phyloP scores from a whole-genome alignment of 331 rosid genomes.

The Phaseolus coccineus region DNA sequence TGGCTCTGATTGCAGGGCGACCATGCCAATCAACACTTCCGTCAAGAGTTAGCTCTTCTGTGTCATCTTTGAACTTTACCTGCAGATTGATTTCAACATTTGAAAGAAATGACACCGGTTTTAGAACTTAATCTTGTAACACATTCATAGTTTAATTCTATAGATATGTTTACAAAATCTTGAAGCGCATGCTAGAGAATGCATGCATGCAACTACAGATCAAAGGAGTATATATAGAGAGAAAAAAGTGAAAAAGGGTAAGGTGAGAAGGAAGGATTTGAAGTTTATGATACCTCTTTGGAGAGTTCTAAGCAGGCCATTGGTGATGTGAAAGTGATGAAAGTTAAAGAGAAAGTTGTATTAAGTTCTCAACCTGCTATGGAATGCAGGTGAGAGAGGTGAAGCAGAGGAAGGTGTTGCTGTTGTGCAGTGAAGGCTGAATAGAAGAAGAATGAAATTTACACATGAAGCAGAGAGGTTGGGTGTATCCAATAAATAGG shows the following conservation, averaged over 20 bases:
- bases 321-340: neutral
- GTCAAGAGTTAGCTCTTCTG: conserved; percentile 67
- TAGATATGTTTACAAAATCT: neutral
- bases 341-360: neutral
- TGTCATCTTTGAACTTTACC: conserved; percentile 63
- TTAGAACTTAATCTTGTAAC: neutral
- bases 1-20: conserved; percentile 71
- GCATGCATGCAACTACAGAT: neutral
- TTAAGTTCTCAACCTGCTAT: conserved; percentile 11
- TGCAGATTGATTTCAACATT: conserved; percentile 40
- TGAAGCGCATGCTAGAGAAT: neutral
- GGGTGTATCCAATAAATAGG: conserved; percentile 57
- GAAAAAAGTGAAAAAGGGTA: neutral
- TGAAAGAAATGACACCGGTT: neutral
- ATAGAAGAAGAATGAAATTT: conserved; percentile 37
- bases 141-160: neutral
- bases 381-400: conserved; percentile 22
- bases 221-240: neutral
- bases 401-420: conserved; percentile 41
- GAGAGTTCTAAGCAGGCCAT: conserved; percentile 56
- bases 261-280: neutral
- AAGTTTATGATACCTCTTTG: conserved; percentile 49
- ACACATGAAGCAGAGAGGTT: conserved; percentile 49
- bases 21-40: conserved; percentile 87
- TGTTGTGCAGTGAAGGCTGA: conserved; percentile 17